Percentiles rank a stretch among this genome's conserved stretches.
Evolutionary conservation across 2,329 filamentous ascomycete species (phyloP).

Genomic region (Colletotrichum simmondsii): DNA sequence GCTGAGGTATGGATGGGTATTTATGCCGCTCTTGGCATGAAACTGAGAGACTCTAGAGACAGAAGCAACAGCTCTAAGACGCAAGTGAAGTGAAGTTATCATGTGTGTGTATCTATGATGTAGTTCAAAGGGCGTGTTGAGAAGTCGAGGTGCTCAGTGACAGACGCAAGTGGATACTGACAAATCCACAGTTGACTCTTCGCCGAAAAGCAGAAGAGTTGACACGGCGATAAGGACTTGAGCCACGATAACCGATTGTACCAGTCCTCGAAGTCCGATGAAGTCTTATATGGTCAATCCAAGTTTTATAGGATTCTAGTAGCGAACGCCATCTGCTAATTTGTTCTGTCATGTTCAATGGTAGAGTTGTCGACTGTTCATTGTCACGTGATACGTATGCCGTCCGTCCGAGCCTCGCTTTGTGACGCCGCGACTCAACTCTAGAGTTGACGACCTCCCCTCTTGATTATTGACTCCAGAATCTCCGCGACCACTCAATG

Average conservation of each 20-base stretch:
- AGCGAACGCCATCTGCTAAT: not conserved
- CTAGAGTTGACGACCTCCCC: not conserved
- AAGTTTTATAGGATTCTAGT: not conserved
- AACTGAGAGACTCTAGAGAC: not conserved
- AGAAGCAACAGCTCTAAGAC: not conserved
- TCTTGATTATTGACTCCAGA: not conserved
- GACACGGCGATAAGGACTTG: not conserved
- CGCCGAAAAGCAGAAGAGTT: slow-evolving; percentile 7
- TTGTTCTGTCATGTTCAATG: not conserved
- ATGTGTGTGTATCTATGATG: not conserved
- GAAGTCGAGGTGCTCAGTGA: not conserved
- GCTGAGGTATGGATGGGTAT: not conserved
- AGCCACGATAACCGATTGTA: not conserved
- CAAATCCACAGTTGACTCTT: slow-evolving; percentile 28
- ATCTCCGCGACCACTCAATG: too few relatives aligned
- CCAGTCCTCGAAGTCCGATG: not conserved
- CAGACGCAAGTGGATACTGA: slow-evolving; percentile 18
- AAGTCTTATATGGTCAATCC: not conserved
- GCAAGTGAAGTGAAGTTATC: not conserved
- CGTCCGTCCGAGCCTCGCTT: not conserved
- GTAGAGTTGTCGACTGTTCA: not conserved
- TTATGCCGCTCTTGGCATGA: not conserved
- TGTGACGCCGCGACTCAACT: not conserved
- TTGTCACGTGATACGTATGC: not conserved
- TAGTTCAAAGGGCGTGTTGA: not conserved